phyloP scores from a whole-genome alignment of 345 rosid species.

The Brassica napus region DNA sequence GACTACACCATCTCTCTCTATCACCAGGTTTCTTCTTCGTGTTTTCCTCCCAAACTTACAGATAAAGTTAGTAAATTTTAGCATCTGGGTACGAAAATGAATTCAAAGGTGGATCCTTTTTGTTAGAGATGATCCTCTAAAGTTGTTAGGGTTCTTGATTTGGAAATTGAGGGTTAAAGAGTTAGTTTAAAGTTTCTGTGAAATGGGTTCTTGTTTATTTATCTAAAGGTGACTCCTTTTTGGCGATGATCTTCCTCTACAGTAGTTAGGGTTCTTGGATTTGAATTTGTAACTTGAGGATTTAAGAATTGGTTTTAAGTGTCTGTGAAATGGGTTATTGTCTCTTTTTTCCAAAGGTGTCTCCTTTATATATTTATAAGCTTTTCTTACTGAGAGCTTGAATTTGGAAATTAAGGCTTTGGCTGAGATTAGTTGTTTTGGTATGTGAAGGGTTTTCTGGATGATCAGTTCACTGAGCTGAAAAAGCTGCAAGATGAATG shows the following conservation, averaged over 20 bases:
- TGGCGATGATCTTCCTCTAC: neutral
- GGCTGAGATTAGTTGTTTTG: constrained; percentile 4
- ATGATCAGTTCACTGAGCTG: constrained; percentile 78
- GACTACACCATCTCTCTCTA: constrained; percentile 42
- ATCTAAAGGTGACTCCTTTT: neutral
- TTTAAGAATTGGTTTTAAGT: neutral
- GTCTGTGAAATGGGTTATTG: neutral
- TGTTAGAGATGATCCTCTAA: neutral
- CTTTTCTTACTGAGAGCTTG: constrained; percentile 1
- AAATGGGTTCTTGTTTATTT: constrained; percentile 5
- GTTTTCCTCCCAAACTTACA: neutral
- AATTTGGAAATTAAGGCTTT: neutral
- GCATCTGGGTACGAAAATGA: neutral
- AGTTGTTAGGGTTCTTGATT: constrained; percentile 16
- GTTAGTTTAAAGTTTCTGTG: neutral
- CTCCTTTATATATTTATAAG: constrained; percentile 8
- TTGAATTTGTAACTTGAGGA: neutral
- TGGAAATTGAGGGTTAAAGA: neutral
- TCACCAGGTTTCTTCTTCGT: constrained; percentile 24
- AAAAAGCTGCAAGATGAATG: constrained; percentile 85
- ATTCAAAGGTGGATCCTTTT: constrained; percentile 14
- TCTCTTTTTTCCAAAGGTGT: neutral
- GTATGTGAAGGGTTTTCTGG: constrained; percentile 56
- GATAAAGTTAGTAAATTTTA: neutral
- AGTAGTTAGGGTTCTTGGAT: constrained; percentile 14